Base-by-base conservation (phyloP, 306 rosid genomes). In the Corylus heterophylla region DNA sequence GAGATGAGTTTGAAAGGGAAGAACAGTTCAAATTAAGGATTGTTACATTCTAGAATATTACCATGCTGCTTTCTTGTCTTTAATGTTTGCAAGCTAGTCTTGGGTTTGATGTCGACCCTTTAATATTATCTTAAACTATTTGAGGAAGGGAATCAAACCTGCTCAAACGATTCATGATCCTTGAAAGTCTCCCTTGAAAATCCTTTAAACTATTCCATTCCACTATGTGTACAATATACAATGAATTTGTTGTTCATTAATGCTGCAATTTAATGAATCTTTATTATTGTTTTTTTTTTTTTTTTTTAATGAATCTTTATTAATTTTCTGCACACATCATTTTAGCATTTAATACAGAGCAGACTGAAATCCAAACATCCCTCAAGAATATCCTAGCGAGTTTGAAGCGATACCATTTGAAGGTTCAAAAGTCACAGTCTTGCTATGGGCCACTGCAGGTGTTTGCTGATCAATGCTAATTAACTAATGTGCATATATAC, bases 1-100 rank as follows among this genome's bases (percentile, higher is more conserved):
- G 71, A 45, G 80, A 51, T 39, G 54, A 49, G 44, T 74, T 75
- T 8, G 52, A 72, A 48, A 72, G 14, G 25, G 75, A 76, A 35
- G 17, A 29, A n/a, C 13, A 0, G 29, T 56, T 75, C 6, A 49
- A 54, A 31, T 31, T 31, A 31, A 70, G 35, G 63, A 67, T 12
- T 54, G 44, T 11, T 66, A 31, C 70, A 6, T 66, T 42, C 6
- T 20, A 58, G 66, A 48, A 20, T 25, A 20, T 25, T 45, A 69
- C 20, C 20, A 20, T 20, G 18, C 9, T 22, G 18, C n/a, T 69
- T 69, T 44, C 56, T 69, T 11, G n/a, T 47, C 74, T 47, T 48
- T 22, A 13, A 11, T 69, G 54, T 45, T 20, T 48, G 31, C 54
- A 47, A 47, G 47, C 9, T 17, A 64, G 47, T 16, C 35, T 64